Percentiles rank a stretch among this genome's conserved stretches.
These are phyloP conservation scores for Leccinum longicurvipes DNA, from an alignment of 768 basidiomycete genomes.

Conservation along the genomic window DNA sequence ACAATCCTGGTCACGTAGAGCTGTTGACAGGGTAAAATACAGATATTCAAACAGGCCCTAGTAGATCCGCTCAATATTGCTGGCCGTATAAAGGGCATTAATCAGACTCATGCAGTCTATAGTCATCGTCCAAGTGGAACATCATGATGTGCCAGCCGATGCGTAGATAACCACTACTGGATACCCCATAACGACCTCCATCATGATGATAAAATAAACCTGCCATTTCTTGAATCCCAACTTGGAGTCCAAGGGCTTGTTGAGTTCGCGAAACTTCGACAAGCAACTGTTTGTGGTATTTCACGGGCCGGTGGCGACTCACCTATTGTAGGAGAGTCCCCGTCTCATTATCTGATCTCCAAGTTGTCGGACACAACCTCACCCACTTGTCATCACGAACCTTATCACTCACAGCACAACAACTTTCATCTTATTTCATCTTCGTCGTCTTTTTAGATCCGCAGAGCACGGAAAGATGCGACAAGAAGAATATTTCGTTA, in stretches of 20 bases:
- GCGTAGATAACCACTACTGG: conserved; percentile 44
- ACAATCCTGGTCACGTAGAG: too few relatives aligned
- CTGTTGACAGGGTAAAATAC: too few relatives aligned
- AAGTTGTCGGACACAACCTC: too few relatives aligned
- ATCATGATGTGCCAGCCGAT: conserved; percentile 28
- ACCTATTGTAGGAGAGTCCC: conserved; percentile 54
- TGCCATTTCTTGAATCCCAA: conserved; percentile 60
- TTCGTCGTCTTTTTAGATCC: too few relatives aligned
- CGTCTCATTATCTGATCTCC: too few relatives aligned
- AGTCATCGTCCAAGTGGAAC: conserved; percentile 32
- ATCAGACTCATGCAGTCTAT: conserved; percentile 18
- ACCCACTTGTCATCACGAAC: too few relatives aligned
- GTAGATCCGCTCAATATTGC: conserved; percentile 11
- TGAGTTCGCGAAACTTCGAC: conserved; percentile 44
- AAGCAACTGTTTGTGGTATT: conserved; percentile 47
- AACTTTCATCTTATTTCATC: too few relatives aligned
- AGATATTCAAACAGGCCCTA: too few relatives aligned
- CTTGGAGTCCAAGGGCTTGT: conserved; percentile 41
- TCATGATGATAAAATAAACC: conserved; percentile 52
- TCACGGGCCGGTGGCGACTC: conserved; percentile 38
- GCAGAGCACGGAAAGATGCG: too few relatives aligned
- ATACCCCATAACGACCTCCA: conserved; percentile 61
- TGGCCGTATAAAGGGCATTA: conserved; percentile 36
- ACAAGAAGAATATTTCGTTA: too few relatives aligned
- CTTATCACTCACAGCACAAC: too few relatives aligned